phyloP scores from a whole-genome alignment of 2,329 filamentous ascomycete genomes.

The Aureobasidium sp. region DNA sequence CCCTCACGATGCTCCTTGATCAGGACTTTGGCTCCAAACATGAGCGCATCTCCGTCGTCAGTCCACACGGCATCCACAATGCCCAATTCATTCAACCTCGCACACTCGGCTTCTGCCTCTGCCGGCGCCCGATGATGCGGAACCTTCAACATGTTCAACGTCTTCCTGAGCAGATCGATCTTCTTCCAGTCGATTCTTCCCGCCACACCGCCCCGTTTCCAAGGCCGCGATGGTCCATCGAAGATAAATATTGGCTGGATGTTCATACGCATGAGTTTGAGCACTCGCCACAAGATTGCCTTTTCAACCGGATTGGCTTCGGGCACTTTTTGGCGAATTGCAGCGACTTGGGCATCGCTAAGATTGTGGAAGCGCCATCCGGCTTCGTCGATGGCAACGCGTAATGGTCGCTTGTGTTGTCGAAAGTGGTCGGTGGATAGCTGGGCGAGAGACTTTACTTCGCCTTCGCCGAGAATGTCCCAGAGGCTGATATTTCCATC shows the following conservation, averaged over 20 bases:
- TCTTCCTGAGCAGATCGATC: constrained; percentile 30
- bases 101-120: constrained; percentile 45
- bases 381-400: constrained; percentile 39
- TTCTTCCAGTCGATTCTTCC: constrained; percentile 30
- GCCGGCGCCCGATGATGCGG: constrained; percentile 40
- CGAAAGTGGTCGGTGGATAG: constrained; percentile 33
- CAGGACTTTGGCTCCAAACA: constrained; percentile 42
- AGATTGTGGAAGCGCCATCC: constrained; percentile 41
- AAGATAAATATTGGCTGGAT: constrained; percentile 50
- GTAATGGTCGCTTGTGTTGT: constrained; percentile 30
- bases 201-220: constrained; percentile 29
- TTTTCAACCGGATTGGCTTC: constrained; percentile 39
- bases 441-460: constrained; percentile 30
- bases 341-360: constrained; percentile 27
- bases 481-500: constrained; percentile 25
- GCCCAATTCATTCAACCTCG: constrained; percentile 35
- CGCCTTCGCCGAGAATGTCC: constrained; percentile 33
- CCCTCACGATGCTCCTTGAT: constrained; percentile 26
- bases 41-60: constrained; percentile 41
- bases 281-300: constrained; percentile 35
- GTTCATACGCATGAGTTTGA: constrained; percentile 42
- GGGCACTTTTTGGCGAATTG: constrained; percentile 31
- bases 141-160: constrained; percentile 34
- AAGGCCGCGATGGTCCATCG: constrained; percentile 42
- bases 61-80: constrained; percentile 45